Percentiles rank a stretch among this genome's conserved stretches.
These are phyloP conservation scores for Papiliotrema fonsecae DNA, from an alignment of 1,284 basidiomycete genomes.

Conservation along the genomic window DNA sequence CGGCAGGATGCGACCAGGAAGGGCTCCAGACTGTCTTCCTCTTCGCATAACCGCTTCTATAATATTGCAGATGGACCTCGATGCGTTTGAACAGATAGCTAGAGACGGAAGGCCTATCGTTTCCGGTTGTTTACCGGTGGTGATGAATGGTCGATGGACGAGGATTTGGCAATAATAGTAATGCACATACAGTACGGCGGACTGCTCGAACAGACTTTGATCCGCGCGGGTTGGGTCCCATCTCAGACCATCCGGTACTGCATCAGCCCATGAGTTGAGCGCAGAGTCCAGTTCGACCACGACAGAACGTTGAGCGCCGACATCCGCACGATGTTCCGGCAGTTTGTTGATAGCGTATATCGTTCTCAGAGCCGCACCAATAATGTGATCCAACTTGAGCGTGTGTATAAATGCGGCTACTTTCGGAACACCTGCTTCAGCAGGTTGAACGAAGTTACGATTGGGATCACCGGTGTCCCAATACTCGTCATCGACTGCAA, in stretches of 20 bases:
- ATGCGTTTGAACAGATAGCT: slow-evolving; percentile 78
- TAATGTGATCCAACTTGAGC: slow-evolving; percentile 66
- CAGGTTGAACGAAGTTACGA: slow-evolving; percentile 57
- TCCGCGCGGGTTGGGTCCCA: slow-evolving; percentile 69
- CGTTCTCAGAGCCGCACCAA: slow-evolving; percentile 64
- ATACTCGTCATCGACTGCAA: slow-evolving; percentile 81
- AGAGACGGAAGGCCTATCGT: slow-evolving; percentile 57
- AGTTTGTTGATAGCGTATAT: slow-evolving; percentile 68
- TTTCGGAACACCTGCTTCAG: slow-evolving; percentile 43
- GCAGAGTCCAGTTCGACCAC: slow-evolving; percentile 65
- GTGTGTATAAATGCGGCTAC: slow-evolving; percentile 63
- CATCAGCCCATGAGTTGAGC: slow-evolving; percentile 68
- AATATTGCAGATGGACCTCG: slow-evolving; percentile 69
- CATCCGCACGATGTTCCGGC: slow-evolving; percentile 54
- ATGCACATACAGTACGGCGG: slow-evolving; percentile 59
- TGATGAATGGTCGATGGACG: slow-evolving; percentile 75
- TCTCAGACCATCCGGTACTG: slow-evolving; percentile 63
- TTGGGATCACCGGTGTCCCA: slow-evolving; percentile 57
- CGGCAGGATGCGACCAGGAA: slow-evolving; percentile 48
- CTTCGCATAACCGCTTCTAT: slow-evolving; percentile 53
- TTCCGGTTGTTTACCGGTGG: slow-evolving; percentile 48
- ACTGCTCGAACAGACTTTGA: slow-evolving; percentile 63
- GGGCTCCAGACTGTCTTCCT: slow-evolving; percentile 28
- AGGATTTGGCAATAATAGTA: slow-evolving; percentile 67
- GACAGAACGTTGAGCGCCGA: slow-evolving; percentile 62